Evolutionary conservation across 768 basidiomycete genomes (phyloP).

Genomic region (Amanita polypyramis): DNA sequence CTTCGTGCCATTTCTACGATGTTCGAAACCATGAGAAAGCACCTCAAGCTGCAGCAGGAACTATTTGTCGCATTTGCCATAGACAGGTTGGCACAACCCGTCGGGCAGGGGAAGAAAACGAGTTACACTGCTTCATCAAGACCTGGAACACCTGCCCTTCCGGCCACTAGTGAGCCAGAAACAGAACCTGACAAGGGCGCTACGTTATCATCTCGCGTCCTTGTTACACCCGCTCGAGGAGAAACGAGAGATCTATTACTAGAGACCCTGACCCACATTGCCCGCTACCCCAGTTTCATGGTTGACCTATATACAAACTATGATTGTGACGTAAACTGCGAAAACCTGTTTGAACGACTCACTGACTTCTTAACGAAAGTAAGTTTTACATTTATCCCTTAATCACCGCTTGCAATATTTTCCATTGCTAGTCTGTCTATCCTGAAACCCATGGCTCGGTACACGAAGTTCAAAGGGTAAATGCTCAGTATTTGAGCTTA

Average conservation of each 20-base stretch:
- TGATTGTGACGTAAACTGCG: constrained; percentile 94
- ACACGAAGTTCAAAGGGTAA: constrained; percentile 56
- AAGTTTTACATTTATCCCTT: constrained; percentile 8
- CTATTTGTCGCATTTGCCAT: constrained; percentile 91
- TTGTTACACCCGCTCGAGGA: constrained; percentile 69
- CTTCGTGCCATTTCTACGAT: constrained; percentile 83
- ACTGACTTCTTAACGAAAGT: constrained; percentile 86
- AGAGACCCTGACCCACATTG: constrained; percentile 76
- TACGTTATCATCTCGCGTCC: constrained; percentile 41
- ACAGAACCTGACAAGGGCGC: constrained; percentile 37
- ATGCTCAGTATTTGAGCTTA: constrained; percentile 78
- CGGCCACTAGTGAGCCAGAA: constrained; percentile 25
- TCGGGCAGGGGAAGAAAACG: constrained; percentile 21
- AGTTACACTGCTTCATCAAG: constrained; percentile 34
- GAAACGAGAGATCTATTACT: constrained; percentile 86
- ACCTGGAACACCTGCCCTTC: constrained; percentile 39
- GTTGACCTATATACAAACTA: constrained; percentile 94
- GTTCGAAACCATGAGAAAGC: constrained; percentile 74
- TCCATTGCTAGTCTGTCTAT: constrained; percentile 59
- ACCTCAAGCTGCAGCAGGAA: constrained; percentile 92
- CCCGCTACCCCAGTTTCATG: constrained; percentile 83
- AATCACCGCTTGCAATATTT: neutral
- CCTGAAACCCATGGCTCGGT: constrained; percentile 49
- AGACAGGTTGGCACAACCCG: constrained; percentile 70
- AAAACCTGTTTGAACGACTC: constrained; percentile 88